phyloP scores from a whole-genome alignment of 2,329 filamentous ascomycete genomes.

The Paracamarosporium sp. region DNA sequence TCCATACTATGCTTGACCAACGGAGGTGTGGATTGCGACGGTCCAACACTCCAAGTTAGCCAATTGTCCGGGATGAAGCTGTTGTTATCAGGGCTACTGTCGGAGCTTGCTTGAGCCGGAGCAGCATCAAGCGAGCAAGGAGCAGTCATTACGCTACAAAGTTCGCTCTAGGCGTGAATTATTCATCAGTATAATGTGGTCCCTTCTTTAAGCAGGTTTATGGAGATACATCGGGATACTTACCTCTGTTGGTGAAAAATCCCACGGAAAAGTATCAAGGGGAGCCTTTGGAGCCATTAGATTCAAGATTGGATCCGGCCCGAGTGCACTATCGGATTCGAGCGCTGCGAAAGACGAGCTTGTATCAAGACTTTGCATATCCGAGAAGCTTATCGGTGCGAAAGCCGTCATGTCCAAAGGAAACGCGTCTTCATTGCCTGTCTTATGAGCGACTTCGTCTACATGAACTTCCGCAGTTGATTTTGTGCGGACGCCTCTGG shows the following conservation, averaged over 20 bases:
- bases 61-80: conserved; percentile 6
- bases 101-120: not conserved
- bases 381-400: not conserved
- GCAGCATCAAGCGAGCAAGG: not conserved
- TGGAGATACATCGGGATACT: not conserved
- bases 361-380: not conserved
- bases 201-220: not conserved
- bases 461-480: too few relatives aligned
- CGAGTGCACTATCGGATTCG: not conserved
- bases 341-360: not conserved
- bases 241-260: not conserved
- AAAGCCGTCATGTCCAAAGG: not conserved
- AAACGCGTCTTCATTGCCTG: too few relatives aligned
- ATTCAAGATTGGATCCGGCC: not conserved
- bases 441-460: too few relatives aligned
- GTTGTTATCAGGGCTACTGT: conserved; percentile 5
- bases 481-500: not conserved
- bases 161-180: not conserved
- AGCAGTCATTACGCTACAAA: too few relatives aligned
- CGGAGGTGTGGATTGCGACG: conserved; percentile 10
- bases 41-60: conserved; percentile 14
- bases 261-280: not conserved
- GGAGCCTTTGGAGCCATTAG: not conserved
- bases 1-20: conserved; percentile 39
- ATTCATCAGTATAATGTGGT: not conserved